Conservation (phyloP, 331 rosid genomes). For the Spiraea crenata region DNA sequence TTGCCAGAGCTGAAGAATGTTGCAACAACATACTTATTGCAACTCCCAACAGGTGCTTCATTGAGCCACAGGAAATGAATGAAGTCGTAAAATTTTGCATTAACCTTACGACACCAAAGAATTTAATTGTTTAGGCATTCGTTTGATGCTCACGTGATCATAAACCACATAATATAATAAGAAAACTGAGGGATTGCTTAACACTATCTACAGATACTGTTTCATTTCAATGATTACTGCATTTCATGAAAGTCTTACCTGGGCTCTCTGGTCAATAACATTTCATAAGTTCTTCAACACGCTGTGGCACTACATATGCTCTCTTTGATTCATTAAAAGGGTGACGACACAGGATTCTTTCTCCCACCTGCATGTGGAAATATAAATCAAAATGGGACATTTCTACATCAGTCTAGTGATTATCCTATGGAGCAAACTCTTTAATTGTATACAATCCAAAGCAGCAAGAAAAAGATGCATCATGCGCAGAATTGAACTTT, state of each 20-base stretch:
- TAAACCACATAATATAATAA: neutral
- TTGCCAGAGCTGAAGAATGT: neutral
- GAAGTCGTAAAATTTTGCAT: slow-evolving; percentile 83
- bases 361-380: slow-evolving; percentile 73
- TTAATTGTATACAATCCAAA: slow-evolving; percentile 6
- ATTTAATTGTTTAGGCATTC: neutral
- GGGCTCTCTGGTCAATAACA: slow-evolving; percentile 86
- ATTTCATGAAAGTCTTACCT: slow-evolving; percentile 48
- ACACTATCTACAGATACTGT: neutral
- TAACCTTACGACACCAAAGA: slow-evolving; percentile 16
- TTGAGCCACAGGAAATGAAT: slow-evolving; percentile 99
- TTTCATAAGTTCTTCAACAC: slow-evolving; percentile 84
- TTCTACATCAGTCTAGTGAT: slow-evolving; percentile 7
- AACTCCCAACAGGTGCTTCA: slow-evolving; percentile 99
- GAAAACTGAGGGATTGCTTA: neutral
- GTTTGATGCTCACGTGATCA: neutral
- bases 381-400: slow-evolving; percentile 5
- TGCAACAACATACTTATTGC: slow-evolving; percentile 44
- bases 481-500: neutral
- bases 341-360: slow-evolving; percentile 88
- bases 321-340: slow-evolving; percentile 97
- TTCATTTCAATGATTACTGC: neutral
- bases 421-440: neutral
- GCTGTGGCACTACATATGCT: slow-evolving; percentile 97
- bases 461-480: neutral